Evolutionary conservation across 2,329 filamentous ascomycete genomes (phyloP), one percentile per base, ranked within the genome.

Genomic region (Talaromyces sp.): DNA sequence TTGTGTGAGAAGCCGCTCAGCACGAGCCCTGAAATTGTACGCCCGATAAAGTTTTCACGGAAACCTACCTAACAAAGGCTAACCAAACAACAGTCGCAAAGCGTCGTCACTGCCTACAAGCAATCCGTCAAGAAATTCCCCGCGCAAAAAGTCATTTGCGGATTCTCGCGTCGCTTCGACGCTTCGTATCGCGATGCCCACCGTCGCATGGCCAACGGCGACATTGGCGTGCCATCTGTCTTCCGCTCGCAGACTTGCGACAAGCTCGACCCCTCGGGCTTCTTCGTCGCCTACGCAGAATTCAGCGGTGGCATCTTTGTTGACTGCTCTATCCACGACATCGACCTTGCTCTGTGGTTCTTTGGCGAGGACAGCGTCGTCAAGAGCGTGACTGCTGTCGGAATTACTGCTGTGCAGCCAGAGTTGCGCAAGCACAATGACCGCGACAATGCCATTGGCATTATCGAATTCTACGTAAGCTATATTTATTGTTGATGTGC

Each of bases 251-350:
- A 87, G 70, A 87, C 84, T 0, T 86, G 84, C 71, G 85, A 88
- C 71, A 84, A 82, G 66, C 78, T 82, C 54, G 83, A 86, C 62
- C 81, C 84, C 0, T 79, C 78, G 0, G 84, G 84, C 58, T 87
- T 86, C 77, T 87, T 87, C 67, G 84, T 88, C 55, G 75, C 79
- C 31, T 88, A 87, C 71, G 82, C 85, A 11, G 77, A 84, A 66
- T 84, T 81, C 71, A 81, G 76, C 2, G 85, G 86, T 31, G 84
- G 84, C 54, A 86, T 87, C 69, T 87, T 88, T 65, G 85, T 87
- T 58, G 85, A 88, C 74, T 86, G 83, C 74, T 82, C 81, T 61
- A 83, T 88, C 66, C 85, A 87, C 75, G 85, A 88, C 65, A 87
- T 88, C 63, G 84, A 86, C 63, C 78, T 86, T 4, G 78, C 81